These are phyloP conservation scores for Sarocladium strictum DNA, from an alignment of 2,329 filamentous ascomycete genomes.

Conservation along the genomic window DNA sequence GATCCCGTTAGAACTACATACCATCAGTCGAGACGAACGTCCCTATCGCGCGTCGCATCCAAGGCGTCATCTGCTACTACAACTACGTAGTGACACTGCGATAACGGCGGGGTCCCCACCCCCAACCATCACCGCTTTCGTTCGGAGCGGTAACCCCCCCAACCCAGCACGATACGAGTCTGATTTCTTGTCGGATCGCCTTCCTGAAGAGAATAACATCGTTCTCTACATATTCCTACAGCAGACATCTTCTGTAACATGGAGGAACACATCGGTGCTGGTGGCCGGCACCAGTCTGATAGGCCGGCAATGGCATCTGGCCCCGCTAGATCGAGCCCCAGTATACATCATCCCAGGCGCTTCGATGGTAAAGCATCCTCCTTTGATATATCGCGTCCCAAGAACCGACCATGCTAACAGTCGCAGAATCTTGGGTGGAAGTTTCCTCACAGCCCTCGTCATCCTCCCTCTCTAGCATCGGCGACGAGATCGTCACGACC, in stretches of 20 bases:
- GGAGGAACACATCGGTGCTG: conserved; percentile 21
- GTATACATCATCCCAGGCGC: conserved; percentile 26
- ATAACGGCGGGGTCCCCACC: conserved; percentile 7
- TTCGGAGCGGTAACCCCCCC: not conserved
- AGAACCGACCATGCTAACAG: not conserved
- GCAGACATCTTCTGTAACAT: conserved; percentile 13
- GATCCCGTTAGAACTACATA: not conserved
- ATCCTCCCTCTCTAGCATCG: conserved; percentile 79
- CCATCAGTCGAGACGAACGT: not conserved
- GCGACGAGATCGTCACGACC: conserved; percentile 86
- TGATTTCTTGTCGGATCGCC: not conserved
- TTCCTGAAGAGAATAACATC: not conserved
- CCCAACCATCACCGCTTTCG: not conserved
- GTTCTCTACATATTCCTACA: not conserved
- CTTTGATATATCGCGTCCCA: conserved; percentile 16
- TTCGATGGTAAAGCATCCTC: conserved; percentile 29
- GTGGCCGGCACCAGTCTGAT: conserved; percentile 15
- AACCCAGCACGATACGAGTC: not conserved
- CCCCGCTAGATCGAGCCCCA: conserved; percentile 23
- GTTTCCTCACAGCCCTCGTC: conserved; percentile 89
- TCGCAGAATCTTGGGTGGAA: conserved; percentile 90
- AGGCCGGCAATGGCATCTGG: conserved; percentile 8
- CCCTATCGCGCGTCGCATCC: conserved; percentile 1
- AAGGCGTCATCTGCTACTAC: conserved; percentile 9
- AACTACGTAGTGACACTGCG: not conserved